Conservation (phyloP, 805 yeast species). For the Nakazawaea sp. region DNA sequence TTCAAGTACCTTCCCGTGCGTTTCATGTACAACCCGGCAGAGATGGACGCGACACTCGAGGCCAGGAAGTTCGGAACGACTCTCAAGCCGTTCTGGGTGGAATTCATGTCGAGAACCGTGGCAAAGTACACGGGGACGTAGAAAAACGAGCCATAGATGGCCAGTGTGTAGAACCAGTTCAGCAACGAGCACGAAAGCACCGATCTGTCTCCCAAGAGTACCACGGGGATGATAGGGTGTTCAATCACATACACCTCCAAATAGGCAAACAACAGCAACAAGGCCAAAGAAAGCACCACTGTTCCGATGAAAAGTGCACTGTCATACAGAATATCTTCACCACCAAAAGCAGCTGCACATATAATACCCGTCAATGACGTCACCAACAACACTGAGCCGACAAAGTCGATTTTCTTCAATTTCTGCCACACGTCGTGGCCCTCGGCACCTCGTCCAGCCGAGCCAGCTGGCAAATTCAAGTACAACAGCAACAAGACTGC, state of each 20-base stretch:
- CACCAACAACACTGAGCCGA: conserved; percentile 57
- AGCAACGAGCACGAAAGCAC: conserved; percentile 59
- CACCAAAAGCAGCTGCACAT: conserved; percentile 62
- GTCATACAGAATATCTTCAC: conserved; percentile 43
- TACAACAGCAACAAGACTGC: conserved; percentile 29
- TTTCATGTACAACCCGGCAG: conserved; percentile 62
- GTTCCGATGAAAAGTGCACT: conserved; percentile 27
- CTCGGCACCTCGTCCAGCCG: conserved; percentile 46
- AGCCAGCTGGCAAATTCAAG: conserved; percentile 36
- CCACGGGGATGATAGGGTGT: conserved; percentile 59
- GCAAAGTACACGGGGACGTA: conserved; percentile 58
- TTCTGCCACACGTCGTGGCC: conserved; percentile 38
- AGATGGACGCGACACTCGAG: conserved; percentile 59
- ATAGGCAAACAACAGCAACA: conserved; percentile 36
- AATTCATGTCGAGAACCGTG: conserved; percentile 43
- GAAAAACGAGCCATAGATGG: conserved; percentile 37
- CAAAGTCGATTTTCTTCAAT: conserved; percentile 54
- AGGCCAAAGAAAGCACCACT: conserved; percentile 12
- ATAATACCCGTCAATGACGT: conserved; percentile 47
- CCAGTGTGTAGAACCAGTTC: conserved; percentile 54
- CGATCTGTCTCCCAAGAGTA: conserved; percentile 47
- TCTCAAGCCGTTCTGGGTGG: conserved; percentile 47
- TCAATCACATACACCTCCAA: conserved; percentile 43
- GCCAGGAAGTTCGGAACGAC: conserved; percentile 56
- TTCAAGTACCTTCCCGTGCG: conserved; percentile 57